Evolutionary conservation across 306 rosid genomes (phyloP).

Genomic region (Prunus armeniaca): DNA sequence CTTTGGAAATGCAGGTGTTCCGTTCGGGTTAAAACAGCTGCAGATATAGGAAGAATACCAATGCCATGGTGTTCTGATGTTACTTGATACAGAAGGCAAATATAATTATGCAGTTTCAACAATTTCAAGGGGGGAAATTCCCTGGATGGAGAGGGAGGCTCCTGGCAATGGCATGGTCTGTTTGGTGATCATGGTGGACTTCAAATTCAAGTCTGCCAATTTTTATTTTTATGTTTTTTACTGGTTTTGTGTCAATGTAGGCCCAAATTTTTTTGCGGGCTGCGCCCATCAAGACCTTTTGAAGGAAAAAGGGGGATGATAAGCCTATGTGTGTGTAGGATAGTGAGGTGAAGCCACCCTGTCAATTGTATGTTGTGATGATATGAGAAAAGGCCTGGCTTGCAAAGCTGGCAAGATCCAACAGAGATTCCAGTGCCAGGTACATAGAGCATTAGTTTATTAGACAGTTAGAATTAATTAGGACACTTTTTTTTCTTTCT

Average conservation of each 20-base stretch:
- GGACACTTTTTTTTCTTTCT: constrained; percentile 24
- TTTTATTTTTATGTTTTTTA: not conserved
- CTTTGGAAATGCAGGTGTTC: constrained; percentile 36
- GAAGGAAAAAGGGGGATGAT: constrained; percentile 52
- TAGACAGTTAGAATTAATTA: constrained; percentile 46
- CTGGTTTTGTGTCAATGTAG: constrained; percentile 41
- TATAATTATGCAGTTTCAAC: constrained; percentile 38
- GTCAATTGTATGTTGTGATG: constrained; percentile 52
- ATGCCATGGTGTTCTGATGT: constrained; percentile 7
- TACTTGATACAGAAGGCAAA: not conserved
- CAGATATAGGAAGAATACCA: constrained; percentile 32
- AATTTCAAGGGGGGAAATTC: constrained; percentile 29
- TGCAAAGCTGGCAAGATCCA: constrained; percentile 68
- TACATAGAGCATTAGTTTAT: constrained; percentile 48
- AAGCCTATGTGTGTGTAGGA: constrained; percentile 46
- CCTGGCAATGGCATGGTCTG: constrained; percentile 26
- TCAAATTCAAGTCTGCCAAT: constrained; percentile 36
- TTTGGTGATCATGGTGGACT: constrained; percentile 46
- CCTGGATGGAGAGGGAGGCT: constrained; percentile 67
- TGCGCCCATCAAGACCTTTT: constrained; percentile 45
- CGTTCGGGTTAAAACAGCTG: constrained; percentile 30
- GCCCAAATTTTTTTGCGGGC: constrained; percentile 70
- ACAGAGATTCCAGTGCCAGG: constrained; percentile 77
- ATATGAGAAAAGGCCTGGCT: constrained; percentile 44
- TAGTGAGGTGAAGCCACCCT: constrained; percentile 52